Evolutionary conservation across 352 stramenopile genomes (phyloP), one percentile per base, ranked within the genome.

Genomic region (Pythium biforme): DNA sequence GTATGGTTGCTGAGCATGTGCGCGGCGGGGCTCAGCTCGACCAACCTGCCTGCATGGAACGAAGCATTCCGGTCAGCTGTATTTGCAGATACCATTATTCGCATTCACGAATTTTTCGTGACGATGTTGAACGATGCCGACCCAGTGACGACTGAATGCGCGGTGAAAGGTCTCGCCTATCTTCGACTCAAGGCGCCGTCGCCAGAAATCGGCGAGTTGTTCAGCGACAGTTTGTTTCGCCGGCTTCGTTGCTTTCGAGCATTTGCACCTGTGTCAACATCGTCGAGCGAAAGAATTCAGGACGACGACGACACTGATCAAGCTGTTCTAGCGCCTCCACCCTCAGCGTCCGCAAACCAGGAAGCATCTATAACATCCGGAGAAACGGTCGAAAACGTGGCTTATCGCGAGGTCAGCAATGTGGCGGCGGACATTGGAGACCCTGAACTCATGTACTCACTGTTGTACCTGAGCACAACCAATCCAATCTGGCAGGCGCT

Each of bases 401-500:
- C 83, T 2, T 94, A 94, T 59, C 82, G 85, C 23, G 85, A 94
- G 71, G 83, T 94, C 11, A 92, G 85, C 70, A 90, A 91, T 50
- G 73, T 94, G 25, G 83, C 83, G 45, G 85, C 85, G 12, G 85
- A 91, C 48, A 74, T 94, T 25, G 85, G 85, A 9, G 81, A 94
- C 43, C 79, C 85, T 0, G 77, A 90, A 25, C 72, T 94, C 23
- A 89, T 94, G 82, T 94, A 94, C 60, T 76, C 78, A 20, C 64
- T 94, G 23, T 52, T 94, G 27, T 94, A 91, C 58, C 60, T 94
- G 51, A 92, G 85, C 58, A 90, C 83, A n/a, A 81, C 68, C 1
- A 77, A 90, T 41, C 73, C 83, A 14, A 85, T 90, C 43, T 92
- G 82, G 85, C 37, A 69, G 22, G 39, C 62, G 3, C 47, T 68